Percentiles rank a stretch among this genome's conserved stretches.
Conservation (phyloP, 2,329 filamentous ascomycete genomes). For the Aciculosporium take region DNA sequence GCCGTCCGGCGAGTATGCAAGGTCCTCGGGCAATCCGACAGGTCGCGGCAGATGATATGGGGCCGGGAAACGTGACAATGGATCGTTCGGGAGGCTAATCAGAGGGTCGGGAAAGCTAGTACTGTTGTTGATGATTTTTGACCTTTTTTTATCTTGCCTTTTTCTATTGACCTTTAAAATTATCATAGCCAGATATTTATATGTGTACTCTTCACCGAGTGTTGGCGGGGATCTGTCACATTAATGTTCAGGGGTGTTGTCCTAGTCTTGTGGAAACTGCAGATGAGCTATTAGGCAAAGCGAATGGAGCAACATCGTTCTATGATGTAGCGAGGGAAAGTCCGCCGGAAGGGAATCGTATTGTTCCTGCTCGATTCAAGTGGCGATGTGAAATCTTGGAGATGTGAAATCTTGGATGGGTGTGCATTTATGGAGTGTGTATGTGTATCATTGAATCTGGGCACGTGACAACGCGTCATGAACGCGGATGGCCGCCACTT, state of each 20-base stretch:
- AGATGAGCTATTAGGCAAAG: no score
- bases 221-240: neutral
- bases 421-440: no score
- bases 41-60: constrained; percentile 7
- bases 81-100: constrained; percentile 18
- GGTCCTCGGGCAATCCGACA: neutral
- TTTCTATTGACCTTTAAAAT: neutral
- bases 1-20: neutral
- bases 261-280: no score
- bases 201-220: neutral
- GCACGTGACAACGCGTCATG: constrained; percentile 18
- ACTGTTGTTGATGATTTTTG: neutral
- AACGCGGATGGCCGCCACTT: constrained; percentile 8
- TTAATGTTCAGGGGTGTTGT: no score
- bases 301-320: no score
- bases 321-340: no score
- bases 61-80: constrained; percentile 11
- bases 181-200: neutral
- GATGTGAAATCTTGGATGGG: no score
- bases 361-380: no score
- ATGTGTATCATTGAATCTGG: no score
- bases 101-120: constrained; percentile 10
- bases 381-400: no score
- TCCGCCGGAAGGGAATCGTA: no score
- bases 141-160: neutral